Conservation (phyloP, 2,329 filamentous ascomycete species). For the Cladosporium sp. region DNA sequence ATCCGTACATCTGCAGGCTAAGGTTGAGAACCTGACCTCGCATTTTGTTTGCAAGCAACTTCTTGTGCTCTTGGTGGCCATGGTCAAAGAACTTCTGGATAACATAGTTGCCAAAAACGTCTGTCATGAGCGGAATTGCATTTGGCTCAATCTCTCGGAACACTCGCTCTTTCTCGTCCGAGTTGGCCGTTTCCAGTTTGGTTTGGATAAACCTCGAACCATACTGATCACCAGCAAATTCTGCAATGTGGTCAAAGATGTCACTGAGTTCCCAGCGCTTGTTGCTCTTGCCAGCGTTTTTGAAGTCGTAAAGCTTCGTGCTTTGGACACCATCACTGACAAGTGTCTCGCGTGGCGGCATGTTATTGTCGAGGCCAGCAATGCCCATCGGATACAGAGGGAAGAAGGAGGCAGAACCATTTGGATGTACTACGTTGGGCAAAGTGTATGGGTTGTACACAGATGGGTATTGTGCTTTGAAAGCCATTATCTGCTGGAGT, state of each 20-base stretch:
- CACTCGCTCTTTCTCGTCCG: conserved; percentile 88
- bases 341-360: conserved; percentile 53
- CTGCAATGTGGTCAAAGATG: conserved; percentile 81
- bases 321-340: conserved; percentile 62
- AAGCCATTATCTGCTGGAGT: conserved; percentile 31
- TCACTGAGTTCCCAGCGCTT: conserved; percentile 80
- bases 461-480: conserved; percentile 29
- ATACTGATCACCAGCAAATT: conserved; percentile 93
- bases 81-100: conserved; percentile 98
- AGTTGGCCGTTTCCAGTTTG: conserved; percentile 87
- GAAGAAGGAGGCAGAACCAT: conserved; percentile 32
- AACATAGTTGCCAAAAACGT: conserved; percentile 97
- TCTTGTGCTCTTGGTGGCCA: conserved; percentile 90
- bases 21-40: conserved; percentile 75
- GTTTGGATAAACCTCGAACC: conserved; percentile 94
- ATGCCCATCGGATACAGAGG: conserved; percentile 34
- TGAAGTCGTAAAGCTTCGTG: conserved; percentile 73
- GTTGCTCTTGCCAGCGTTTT: conserved; percentile 66
- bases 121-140: conserved; percentile 83
- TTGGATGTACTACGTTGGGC: conserved; percentile 34
- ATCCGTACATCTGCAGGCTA: conserved; percentile 87
- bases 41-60: conserved; percentile 79
- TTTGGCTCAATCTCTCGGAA: conserved; percentile 86
- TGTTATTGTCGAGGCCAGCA: conserved; percentile 36
- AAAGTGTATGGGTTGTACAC: conserved; percentile 33